Evolutionary conservation across 768 basidiomycete species (phyloP).

Genomic region (Termitomyces sp.): DNA sequence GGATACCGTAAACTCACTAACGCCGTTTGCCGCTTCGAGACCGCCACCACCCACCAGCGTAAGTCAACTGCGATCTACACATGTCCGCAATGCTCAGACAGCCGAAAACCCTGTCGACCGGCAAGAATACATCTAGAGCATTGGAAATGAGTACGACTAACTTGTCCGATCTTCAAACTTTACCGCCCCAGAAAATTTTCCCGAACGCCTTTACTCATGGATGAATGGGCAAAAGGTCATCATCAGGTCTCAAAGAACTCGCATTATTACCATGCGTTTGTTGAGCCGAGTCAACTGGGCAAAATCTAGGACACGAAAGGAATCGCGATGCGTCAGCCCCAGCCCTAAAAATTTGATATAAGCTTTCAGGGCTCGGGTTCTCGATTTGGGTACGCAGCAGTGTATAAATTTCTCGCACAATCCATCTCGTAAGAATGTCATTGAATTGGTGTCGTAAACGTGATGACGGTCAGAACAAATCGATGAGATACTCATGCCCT

Average conservation of each 20-base stretch:
- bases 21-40: too few relatives aligned
- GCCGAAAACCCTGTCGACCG: not conserved
- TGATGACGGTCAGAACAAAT: not conserved
- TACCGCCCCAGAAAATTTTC: not conserved
- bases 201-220: not conserved
- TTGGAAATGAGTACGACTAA: not conserved
- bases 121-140: not conserved
- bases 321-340: not conserved
- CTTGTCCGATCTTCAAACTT: not conserved
- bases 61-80: not conserved
- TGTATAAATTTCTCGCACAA: not conserved
- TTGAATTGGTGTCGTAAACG: not conserved
- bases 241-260: not conserved
- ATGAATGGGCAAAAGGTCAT: not conserved
- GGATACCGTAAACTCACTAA: not conserved
- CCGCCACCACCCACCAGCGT: not conserved
- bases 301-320: not conserved
- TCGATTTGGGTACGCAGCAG: not conserved
- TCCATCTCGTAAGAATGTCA: not conserved
- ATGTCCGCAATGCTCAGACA: not conserved
- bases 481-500: not conserved
- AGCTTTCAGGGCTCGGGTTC: not conserved
- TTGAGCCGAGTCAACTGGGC: not conserved
- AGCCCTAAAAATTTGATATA: not conserved
- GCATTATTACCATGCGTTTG: not conserved